Conservation (phyloP, 805 yeast genomes). For the Sungouiozyma intestinalis region DNA sequence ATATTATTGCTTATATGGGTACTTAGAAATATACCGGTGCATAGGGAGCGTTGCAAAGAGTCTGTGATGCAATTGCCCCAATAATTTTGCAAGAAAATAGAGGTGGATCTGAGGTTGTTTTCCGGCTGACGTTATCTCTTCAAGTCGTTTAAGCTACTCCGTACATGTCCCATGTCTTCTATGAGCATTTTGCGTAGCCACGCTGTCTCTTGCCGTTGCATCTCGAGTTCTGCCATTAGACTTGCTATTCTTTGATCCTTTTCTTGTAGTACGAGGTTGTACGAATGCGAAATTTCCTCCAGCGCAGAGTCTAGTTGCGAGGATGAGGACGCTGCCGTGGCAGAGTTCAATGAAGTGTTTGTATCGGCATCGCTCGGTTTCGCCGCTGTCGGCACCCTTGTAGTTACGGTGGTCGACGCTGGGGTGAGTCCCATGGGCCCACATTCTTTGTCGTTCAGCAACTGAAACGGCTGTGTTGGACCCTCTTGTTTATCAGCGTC, state of each 20-base stretch:
- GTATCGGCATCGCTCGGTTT: background rate
- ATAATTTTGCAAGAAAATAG: background rate
- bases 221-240: constrained; percentile 14
- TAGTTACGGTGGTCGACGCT: too few relatives aligned
- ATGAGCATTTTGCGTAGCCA: constrained; percentile 18
- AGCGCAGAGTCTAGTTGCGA: background rate
- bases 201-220: constrained; percentile 15
- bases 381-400: too few relatives aligned
- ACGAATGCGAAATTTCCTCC: constrained; percentile 7
- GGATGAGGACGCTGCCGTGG: too few relatives aligned
- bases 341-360: background rate
- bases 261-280: constrained; percentile 11
- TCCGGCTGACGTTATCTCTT: constrained; percentile 15
- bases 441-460: too few relatives aligned
- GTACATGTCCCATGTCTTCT: constrained; percentile 19
- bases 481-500: too few relatives aligned
- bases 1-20: too few relatives aligned
- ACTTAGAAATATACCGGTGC: too few relatives aligned
- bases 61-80: too few relatives aligned
- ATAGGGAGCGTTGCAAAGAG: too few relatives aligned
- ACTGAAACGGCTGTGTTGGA: too few relatives aligned
- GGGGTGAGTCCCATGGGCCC: too few relatives aligned
- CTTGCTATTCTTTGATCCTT: constrained; percentile 14
- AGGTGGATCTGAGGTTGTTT: background rate
- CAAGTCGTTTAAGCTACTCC: constrained; percentile 10